A percentile compares a stretch with the other conserved stretches of the same genome.
Conservation (phyloP, 768 basidiomycete genomes). For the Podaxis sp. region DNA sequence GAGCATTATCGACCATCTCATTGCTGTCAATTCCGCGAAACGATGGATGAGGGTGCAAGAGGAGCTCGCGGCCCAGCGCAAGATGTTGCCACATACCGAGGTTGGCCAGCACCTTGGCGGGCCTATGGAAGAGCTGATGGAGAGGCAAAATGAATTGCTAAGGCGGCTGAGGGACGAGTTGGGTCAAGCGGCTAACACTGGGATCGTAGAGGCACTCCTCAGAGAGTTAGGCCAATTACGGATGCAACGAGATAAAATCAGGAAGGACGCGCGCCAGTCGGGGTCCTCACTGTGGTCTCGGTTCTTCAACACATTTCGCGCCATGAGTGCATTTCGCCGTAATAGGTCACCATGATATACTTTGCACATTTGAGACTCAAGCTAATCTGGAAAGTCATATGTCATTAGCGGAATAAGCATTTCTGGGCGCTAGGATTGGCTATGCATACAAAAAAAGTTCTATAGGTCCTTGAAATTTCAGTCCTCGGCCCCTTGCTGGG, state of each 20-base stretch:
- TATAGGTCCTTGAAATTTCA: too few relatives aligned
- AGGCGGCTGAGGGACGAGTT: background rate
- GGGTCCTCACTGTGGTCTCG: background rate
- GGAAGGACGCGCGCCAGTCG: constrained; percentile 19
- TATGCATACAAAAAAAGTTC: too few relatives aligned
- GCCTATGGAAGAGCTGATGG: background rate
- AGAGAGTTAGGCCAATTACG: background rate
- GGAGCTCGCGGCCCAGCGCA: background rate
- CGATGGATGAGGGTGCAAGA: too few relatives aligned
- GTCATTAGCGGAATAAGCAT: too few relatives aligned
- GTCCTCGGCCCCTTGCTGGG: too few relatives aligned
- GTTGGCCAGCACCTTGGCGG: background rate
- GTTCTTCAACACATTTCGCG: background rate
- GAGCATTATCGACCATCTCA: background rate
- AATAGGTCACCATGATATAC: background rate
- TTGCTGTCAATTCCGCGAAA: background rate
- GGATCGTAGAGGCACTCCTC: background rate
- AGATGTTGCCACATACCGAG: background rate
- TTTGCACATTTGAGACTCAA: background rate
- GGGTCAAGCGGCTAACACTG: background rate
- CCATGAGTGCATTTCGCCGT: background rate
- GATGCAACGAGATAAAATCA: background rate
- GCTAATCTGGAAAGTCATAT: too few relatives aligned
- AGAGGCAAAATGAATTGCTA: background rate
- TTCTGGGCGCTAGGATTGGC: too few relatives aligned